These are phyloP conservation scores for Daldinia loculata DNA, from an alignment of 495 filamentous ascomycete genomes.

Conservation along the genomic window DNA sequence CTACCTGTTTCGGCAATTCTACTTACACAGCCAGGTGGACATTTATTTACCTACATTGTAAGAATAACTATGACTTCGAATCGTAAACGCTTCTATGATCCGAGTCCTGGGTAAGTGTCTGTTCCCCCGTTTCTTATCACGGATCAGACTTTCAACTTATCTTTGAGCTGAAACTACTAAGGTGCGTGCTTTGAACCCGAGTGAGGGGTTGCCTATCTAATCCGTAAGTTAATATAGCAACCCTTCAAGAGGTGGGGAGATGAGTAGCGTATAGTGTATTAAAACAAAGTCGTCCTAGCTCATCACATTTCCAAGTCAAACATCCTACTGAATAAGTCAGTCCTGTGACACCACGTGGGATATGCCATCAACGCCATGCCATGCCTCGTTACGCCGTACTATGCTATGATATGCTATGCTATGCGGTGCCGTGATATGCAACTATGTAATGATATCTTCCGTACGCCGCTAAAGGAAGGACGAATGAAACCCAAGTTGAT, in stretches of 20 bases:
- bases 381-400: conserved; percentile 12
- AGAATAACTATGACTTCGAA: too few relatives aligned
- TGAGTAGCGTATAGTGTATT: background rate
- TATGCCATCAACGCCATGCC: conserved; percentile 19
- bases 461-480: background rate
- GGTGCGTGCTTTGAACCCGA: too few relatives aligned
- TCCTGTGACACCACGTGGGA: background rate
- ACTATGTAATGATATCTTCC: conserved; percentile 1
- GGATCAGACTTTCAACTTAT: too few relatives aligned
- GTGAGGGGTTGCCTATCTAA: too few relatives aligned
- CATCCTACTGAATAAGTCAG: background rate
- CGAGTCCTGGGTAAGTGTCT: too few relatives aligned
- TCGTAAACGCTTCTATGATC: too few relatives aligned
- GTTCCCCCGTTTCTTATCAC: too few relatives aligned
- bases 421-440: conserved; percentile 8
- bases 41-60: background rate
- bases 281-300: background rate
- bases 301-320: background rate
- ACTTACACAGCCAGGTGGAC: background rate
- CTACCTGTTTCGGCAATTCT: conserved; percentile 14
- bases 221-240: too few relatives aligned
- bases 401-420: conserved; percentile 2
- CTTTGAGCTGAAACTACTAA: too few relatives aligned
- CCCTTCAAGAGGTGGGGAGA: too few relatives aligned
- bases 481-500: background rate